Percentiles rank a stretch among this genome's conserved stretches.
phyloP scores from a whole-genome alignment of 2,329 filamentous ascomycete genomes.

The Penicillium glabrum region DNA sequence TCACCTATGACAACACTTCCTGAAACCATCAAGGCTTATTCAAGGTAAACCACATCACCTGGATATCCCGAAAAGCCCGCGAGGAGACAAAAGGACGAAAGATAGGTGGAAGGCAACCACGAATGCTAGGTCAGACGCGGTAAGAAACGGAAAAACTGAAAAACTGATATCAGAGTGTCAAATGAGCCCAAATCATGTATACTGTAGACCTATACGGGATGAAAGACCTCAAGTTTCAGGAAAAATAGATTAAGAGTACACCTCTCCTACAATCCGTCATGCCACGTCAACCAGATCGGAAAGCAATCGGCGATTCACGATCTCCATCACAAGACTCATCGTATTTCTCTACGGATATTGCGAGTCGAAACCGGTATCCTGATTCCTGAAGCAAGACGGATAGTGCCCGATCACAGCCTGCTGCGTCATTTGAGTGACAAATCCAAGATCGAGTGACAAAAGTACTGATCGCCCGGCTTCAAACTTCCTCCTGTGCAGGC shows the following conservation, averaged over 20 bases:
- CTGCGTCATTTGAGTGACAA: neutral
- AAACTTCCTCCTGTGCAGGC: neutral
- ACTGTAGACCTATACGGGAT: neutral
- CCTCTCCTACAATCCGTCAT: neutral
- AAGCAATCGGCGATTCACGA: neutral
- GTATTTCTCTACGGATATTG: neutral
- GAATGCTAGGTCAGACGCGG: neutral
- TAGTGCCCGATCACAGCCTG: neutral
- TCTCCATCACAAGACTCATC: neutral
- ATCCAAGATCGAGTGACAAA: neutral
- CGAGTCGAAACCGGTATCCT: neutral
- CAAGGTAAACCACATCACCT: neutral
- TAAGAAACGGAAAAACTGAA: neutral
- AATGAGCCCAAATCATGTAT: neutral
- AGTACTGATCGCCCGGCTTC: constrained; percentile 1
- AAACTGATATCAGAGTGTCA: neutral
- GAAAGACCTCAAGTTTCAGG: neutral
- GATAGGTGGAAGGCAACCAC: neutral
- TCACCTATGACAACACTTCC: neutral
- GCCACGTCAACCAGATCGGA: neutral
- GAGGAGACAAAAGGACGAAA: neutral
- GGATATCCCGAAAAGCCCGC: neutral
- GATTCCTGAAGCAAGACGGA: neutral
- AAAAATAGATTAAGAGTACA: neutral
- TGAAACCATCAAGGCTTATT: neutral